Percentiles rank a stretch among this genome's conserved stretches.
Evolutionary conservation across 441 rosid species (phyloP).

Genomic region (Euphorbia celastroides): DNA sequence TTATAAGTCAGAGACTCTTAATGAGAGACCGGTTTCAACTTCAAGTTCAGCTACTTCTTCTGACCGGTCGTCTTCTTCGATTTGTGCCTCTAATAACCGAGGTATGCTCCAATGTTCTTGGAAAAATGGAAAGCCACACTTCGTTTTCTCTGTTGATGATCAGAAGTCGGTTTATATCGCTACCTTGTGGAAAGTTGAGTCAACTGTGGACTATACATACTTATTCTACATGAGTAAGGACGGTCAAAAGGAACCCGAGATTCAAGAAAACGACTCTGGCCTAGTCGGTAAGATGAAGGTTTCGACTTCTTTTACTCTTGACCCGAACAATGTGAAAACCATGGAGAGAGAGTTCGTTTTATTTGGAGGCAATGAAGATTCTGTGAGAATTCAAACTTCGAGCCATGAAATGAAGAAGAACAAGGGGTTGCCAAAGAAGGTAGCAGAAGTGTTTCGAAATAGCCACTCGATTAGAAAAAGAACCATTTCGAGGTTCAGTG

Average conservation of each 20-base stretch:
- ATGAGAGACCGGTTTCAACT: slow-evolving; percentile 29
- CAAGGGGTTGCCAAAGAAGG: slow-evolving; percentile 52
- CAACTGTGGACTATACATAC: slow-evolving; percentile 42
- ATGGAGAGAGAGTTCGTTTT: slow-evolving; percentile 67
- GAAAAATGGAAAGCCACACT: slow-evolving; percentile 57
- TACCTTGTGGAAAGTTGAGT: slow-evolving; percentile 31
- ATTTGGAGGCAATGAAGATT: slow-evolving; percentile 34
- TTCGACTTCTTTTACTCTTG: slow-evolving; percentile 42
- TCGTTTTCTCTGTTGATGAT: slow-evolving; percentile 77
- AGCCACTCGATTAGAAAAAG: slow-evolving; percentile 48
- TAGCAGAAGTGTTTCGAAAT: slow-evolving; percentile 44
- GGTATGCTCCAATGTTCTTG: slow-evolving; percentile 70
- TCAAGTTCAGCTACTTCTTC: slow-evolving; percentile 52
- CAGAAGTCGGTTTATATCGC: slow-evolving; percentile 53
- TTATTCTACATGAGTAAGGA: slow-evolving; percentile 40
- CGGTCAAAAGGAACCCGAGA: slow-evolving; percentile 30
- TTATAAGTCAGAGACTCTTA: slow-evolving; percentile 21
- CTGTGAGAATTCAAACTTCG: slow-evolving; percentile 24
- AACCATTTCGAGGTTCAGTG: slow-evolving; percentile 40
- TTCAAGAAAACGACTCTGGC: slow-evolving; percentile 27
- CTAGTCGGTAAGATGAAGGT: slow-evolving; percentile 68
- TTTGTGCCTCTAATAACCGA: slow-evolving; percentile 36
- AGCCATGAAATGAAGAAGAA: slow-evolving; percentile 32
- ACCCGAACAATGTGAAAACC: slow-evolving; percentile 37
- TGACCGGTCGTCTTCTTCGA: slow-evolving; percentile 48